A percentile compares a stretch with the other conserved stretches of the same genome.
Conservation (phyloP, 1,284 basidiomycete species). For the Athelia sp. region DNA sequence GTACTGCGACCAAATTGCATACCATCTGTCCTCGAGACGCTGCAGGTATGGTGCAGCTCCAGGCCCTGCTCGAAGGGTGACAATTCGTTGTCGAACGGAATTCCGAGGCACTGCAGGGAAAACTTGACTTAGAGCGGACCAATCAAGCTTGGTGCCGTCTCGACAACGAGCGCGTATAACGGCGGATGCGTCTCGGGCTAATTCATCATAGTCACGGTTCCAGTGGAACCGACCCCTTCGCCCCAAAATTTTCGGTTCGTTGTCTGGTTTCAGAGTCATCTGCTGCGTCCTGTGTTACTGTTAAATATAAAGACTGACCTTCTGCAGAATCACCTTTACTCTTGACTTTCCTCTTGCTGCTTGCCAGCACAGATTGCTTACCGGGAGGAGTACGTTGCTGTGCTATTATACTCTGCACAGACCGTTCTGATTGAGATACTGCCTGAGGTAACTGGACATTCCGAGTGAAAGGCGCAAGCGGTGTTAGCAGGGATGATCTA, state of each 20-base stretch:
- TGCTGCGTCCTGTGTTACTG: not conserved
- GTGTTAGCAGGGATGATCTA: constrained; percentile 1
- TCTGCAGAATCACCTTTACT: constrained; percentile 8
- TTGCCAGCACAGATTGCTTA: constrained; percentile 14
- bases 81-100: constrained; percentile 61
- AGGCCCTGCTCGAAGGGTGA: constrained; percentile 54
- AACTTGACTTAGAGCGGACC: constrained; percentile 70
- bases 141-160: constrained; percentile 53
- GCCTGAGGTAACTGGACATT: constrained; percentile 26
- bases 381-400: constrained; percentile 46
- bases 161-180: constrained; percentile 80
- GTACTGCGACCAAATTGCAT: constrained; percentile 69
- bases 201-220: constrained; percentile 83
- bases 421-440: constrained; percentile 41
- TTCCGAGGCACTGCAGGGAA: constrained; percentile 70
- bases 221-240: constrained; percentile 72
- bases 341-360: constrained; percentile 28
- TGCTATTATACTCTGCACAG: constrained; percentile 49
- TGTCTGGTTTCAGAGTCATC: not conserved
- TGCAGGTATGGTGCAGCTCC: constrained; percentile 73
- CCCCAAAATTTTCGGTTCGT: not conserved
- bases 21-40: constrained; percentile 80
- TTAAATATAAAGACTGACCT: no score
- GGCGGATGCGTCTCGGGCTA: constrained; percentile 77
- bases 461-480: constrained; percentile 4